phyloP scores from a whole-genome alignment of 1,284 basidiomycete species.

The Apiotrichum porosum region DNA sequence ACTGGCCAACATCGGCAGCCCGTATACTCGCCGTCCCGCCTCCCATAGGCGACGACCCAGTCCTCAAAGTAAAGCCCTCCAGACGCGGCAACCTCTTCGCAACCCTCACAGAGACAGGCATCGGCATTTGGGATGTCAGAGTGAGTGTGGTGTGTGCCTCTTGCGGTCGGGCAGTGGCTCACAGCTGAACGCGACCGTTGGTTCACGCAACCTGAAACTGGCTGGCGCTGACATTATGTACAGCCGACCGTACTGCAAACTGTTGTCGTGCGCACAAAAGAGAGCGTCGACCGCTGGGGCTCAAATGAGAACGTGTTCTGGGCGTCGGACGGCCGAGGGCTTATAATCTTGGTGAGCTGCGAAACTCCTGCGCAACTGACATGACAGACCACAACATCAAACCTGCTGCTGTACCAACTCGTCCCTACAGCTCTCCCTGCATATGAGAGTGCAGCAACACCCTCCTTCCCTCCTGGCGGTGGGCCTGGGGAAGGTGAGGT shows the following conservation, averaged over 20 bases:
- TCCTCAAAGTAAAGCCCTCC: conserved; percentile 61
- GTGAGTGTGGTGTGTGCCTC: conserved; percentile 60
- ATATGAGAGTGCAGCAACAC: conserved; percentile 34
- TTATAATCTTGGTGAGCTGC: conserved; percentile 66
- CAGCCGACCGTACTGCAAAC: conserved; percentile 76
- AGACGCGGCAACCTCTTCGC: conserved; percentile 74
- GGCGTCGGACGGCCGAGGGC: conserved; percentile 69
- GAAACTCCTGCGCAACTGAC: neutral
- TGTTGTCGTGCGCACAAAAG: conserved; percentile 65
- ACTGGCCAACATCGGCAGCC: conserved; percentile 45
- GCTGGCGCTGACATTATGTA: conserved; percentile 2
- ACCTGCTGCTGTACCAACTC: conserved; percentile 69
- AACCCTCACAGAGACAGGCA: conserved; percentile 60
- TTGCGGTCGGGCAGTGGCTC: too few species aligned
- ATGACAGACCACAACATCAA: conserved; percentile 65
- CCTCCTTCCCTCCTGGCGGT: conserved; percentile 58
- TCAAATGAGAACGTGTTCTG: conserved; percentile 67
- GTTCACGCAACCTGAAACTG: too few species aligned
- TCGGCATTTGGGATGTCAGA: conserved; percentile 77
- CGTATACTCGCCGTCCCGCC: conserved; percentile 26
- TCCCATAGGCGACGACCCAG: conserved; percentile 49
- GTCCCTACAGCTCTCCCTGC: conserved; percentile 55
- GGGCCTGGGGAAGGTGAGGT: conserved; percentile 84
- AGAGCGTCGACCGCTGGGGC: conserved; percentile 74
- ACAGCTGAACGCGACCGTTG: neutral